Base-by-base conservation (phyloP, 345 rosid species). In the Lepidium africanum region DNA sequence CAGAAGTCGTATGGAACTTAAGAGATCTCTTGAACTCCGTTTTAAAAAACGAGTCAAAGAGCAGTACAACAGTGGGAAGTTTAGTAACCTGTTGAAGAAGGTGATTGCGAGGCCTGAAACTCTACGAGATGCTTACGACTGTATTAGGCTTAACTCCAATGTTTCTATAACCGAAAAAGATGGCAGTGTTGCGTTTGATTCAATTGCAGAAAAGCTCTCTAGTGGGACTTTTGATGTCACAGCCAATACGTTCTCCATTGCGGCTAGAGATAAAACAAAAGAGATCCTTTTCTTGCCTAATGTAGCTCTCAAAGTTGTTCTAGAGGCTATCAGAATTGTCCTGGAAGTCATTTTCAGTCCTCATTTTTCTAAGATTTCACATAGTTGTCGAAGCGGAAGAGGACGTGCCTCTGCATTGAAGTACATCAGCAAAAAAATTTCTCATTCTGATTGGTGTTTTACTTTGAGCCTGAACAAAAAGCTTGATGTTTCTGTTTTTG, bases 341-440 rank as follows among this genome's bases (percentile, higher is more conserved):
- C 71, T 92, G 83, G 97, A 90, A 80, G 85, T 88, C 45, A 84
- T 86, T 65, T 90, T 88, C 63, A 78, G 52, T 80, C 98, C 98
- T 49, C 80, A 85, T 32, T 88, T 90, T 58, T 86, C 93, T 16
- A 90, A 84, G 79, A 81, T 89, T 70, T 92, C 96, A 13, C 98
- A 89, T 85, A 91, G 98, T 65, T 89, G 96, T 55, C 86, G 96
- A 64, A 92, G 87, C 21, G 95, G 95, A 66, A 85, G 96, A 59
- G 92, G 93, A 9, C 86, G 79, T 47, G 80, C 50, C 15, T 63
- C 96, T 7, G 89, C 97, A 25, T 62, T 88, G 77, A 90, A 86
- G 79, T 92, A 82, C 70, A 85, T 90, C 56, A 71, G 78, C 50
- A 90, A 82, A 65, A 84, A 82, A 52, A 73, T 90, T 9, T 73